Base-by-base conservation (phyloP, 208 protist species). In the Hexamita inflata region DNA sequence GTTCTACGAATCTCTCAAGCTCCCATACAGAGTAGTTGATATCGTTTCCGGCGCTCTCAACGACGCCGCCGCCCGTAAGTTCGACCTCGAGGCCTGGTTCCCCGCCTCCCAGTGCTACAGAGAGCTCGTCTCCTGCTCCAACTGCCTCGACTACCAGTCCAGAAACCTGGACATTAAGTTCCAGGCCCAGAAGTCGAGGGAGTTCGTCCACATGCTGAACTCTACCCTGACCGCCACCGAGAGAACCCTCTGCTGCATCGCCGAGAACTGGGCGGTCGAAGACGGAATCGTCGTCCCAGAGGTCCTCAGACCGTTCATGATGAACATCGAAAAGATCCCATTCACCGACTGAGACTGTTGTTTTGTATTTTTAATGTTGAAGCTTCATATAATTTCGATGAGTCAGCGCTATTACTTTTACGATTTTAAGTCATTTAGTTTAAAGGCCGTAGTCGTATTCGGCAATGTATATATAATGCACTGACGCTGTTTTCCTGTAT, bases 181-280 rank as follows among this genome's bases (percentile, higher is more conserved):
- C 0, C 1, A 75, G 35, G 79, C 42, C 81, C 81, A 64, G 30
- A 80, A 67, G 64, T 30, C 29, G 34, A 62, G 76, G 39, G 74
- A 83, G 49, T 98, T 96, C 83, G 93, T 94, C 64, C 97, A 99
- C 88, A 98, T 99, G 95, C 88, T 99, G 61, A 99, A 99, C 87
- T 88, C 91, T 49, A 89, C 87, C 29, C 45, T 89, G 39, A 90
- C 86, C 77, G 97, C 97, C 66, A 94, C 95, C 59, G 93, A 94
- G 38, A 89, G 96, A 76, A 96, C 92, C 41, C 91, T 99, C 78
- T 99, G 97, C 86, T 93, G 90, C 82, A 92, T 99, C 77, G 88
- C 96, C 74, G 97, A 99, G 88, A 98, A 98, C 87, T 95, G 97
- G 82, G 94, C 98, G 86, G 94, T 88, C 9, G 88, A 91, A 73